Conservation (phyloP, 202 grass and related monocot genomes). For the Zoysia matrella region DNA sequence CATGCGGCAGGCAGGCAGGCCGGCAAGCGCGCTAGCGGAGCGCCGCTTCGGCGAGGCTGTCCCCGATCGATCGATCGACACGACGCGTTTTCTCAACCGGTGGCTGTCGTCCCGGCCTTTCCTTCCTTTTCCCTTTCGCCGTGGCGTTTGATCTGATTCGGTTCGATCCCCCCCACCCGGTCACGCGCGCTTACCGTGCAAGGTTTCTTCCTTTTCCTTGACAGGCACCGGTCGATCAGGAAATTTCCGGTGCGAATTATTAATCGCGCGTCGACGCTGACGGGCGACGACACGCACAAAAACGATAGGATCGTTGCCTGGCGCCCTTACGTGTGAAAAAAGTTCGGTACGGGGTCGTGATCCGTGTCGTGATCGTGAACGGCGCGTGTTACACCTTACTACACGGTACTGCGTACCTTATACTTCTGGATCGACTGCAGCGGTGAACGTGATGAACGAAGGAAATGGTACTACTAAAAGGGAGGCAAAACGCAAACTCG, state of each 20-base stretch:
- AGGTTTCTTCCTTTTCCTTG: background rate
- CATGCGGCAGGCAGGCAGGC: no score
- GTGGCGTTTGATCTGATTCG: background rate
- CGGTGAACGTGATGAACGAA: no score
- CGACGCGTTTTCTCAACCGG: background rate
- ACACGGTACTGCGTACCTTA: no score
- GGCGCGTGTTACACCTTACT: no score
- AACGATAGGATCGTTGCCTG: background rate
- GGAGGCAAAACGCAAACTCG: background rate
- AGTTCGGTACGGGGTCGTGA: background rate
- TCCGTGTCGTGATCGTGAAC: background rate
- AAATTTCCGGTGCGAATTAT: background rate
- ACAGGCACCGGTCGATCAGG: background rate
- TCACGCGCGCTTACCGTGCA: background rate
- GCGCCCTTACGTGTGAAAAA: background rate
- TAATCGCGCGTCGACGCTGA: background rate
- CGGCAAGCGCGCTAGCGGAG: no score
- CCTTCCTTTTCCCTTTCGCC: background rate
- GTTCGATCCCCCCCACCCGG: background rate
- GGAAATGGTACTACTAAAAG: background rate
- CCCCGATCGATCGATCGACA: background rate
- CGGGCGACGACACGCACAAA: background rate
- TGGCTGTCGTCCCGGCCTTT: background rate
- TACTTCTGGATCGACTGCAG: no score
- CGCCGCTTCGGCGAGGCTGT: no score